A percentile compares a stretch with the other conserved stretches of the same genome.
Evolutionary conservation across 225 moss, liverwort and hornwort species (phyloP).

Genomic region (Rhytidiadelphus loreus): DNA sequence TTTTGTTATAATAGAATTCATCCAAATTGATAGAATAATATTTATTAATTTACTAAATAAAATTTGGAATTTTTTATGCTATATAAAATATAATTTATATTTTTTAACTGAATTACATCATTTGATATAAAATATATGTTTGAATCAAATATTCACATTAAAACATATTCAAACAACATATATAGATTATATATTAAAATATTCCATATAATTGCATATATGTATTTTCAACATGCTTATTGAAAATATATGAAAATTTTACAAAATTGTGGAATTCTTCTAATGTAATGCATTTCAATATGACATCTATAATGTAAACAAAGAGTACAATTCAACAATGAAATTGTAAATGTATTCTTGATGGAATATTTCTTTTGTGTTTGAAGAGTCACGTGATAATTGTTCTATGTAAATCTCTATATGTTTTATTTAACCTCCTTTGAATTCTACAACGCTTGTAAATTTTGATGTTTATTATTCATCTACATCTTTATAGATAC

Average conservation of each 20-base stretch:
- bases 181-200: neutral
- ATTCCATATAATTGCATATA: neutral
- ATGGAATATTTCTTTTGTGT: neutral
- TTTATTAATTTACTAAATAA: too few relatives aligned
- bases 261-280: neutral
- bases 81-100: neutral
- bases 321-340: neutral
- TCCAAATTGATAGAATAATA: neutral
- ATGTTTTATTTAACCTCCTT: too few relatives aligned
- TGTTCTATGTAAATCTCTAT: neutral
- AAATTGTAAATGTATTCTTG: neutral
- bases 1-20: neutral
- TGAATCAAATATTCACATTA: neutral
- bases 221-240: neutral
- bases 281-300: neutral
- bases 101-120: too few relatives aligned
- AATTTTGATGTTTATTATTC: neutral
- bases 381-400: neutral
- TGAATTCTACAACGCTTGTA: fast-evolving
- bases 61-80: neutral
- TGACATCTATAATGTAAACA: too few relatives aligned
- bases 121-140: neutral
- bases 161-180: neutral
- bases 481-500: neutral
- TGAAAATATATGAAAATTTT: neutral